These are phyloP conservation scores for Claviceps humidiphila DNA, from an alignment of 2,329 filamentous ascomycete species.

Conservation along the genomic window DNA sequence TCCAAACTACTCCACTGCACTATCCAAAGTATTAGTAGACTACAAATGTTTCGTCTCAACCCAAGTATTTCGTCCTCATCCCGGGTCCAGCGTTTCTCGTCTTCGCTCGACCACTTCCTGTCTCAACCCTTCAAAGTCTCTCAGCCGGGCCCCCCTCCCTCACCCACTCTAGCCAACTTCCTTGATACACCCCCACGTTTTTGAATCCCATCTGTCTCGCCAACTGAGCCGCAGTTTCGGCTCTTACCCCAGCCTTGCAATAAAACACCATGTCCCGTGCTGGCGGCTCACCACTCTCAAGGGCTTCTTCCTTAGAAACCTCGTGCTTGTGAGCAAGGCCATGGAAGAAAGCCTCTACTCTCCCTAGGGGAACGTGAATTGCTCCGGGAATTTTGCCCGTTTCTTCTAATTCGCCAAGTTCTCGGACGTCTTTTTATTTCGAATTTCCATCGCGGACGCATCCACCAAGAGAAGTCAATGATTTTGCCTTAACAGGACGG, in stretches of 20 bases:
- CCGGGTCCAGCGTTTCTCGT: too few species aligned
- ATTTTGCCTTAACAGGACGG: not conserved
- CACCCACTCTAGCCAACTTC: slow-evolving; percentile 75
- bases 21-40: too few species aligned
- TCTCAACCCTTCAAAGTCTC: slow-evolving; percentile 10
- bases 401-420: slow-evolving; percentile 50
- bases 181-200: slow-evolving; percentile 57
- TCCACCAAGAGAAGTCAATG: not conserved
- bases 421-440: slow-evolving; percentile 47
- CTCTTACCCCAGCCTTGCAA: slow-evolving; percentile 83
- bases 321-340: slow-evolving; percentile 24
- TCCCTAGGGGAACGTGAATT: slow-evolving; percentile 69
- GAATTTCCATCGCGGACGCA: too few species aligned
- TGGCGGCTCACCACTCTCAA: slow-evolving; percentile 64
- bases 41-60: not conserved
- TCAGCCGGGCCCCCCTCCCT: slow-evolving; percentile 49
- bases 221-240: slow-evolving; percentile 60
- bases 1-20: too few species aligned
- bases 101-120: too few species aligned
- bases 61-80: not conserved
- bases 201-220: slow-evolving; percentile 66
- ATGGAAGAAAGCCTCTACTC: slow-evolving; percentile 67
- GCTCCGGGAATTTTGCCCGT: slow-evolving; percentile 67
- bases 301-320: slow-evolving; percentile 56
- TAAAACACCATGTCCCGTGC: slow-evolving; percentile 63